phyloP scores from a whole-genome alignment of 371 early-diverging fungal genomes.

The Smittium mucronatum region DNA sequence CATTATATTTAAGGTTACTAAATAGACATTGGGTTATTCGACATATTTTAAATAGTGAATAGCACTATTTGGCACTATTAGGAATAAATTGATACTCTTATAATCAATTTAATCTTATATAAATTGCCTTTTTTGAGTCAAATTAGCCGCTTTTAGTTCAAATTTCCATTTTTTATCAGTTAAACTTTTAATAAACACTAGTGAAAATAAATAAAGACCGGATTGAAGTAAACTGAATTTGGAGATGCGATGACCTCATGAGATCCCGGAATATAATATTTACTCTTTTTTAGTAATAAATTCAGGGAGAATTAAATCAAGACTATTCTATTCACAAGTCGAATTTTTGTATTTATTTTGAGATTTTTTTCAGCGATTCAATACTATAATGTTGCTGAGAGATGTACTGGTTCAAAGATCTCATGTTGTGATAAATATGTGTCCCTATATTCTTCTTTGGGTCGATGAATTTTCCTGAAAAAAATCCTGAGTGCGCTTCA shows the following conservation, averaged over 20 bases:
- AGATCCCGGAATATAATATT: background rate
- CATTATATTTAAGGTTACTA: too few relatives aligned
- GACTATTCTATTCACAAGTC: background rate
- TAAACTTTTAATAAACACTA: too few relatives aligned
- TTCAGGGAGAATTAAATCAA: background rate
- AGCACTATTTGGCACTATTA: too few relatives aligned
- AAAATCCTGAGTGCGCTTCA: background rate
- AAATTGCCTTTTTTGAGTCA: too few relatives aligned
- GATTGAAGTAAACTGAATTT: background rate
- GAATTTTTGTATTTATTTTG: background rate
- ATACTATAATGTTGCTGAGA: background rate
- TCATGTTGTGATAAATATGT: background rate
- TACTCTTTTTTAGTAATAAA: background rate
- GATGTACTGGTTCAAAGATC: background rate
- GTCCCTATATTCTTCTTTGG: background rate
- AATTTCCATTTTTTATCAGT: too few relatives aligned
- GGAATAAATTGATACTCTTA: too few relatives aligned
- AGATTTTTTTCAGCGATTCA: background rate
- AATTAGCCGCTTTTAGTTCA: too few relatives aligned
- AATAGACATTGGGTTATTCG: too few relatives aligned
- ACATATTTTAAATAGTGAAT: too few relatives aligned
- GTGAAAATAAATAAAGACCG: background rate
- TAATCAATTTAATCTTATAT: too few relatives aligned
- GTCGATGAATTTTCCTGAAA: background rate
- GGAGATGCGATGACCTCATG: background rate